Evolutionary conservation across 208 protist genomes (phyloP), one percentile per base, ranked within the genome.

Genomic region (Perkinsela sp.): DNA sequence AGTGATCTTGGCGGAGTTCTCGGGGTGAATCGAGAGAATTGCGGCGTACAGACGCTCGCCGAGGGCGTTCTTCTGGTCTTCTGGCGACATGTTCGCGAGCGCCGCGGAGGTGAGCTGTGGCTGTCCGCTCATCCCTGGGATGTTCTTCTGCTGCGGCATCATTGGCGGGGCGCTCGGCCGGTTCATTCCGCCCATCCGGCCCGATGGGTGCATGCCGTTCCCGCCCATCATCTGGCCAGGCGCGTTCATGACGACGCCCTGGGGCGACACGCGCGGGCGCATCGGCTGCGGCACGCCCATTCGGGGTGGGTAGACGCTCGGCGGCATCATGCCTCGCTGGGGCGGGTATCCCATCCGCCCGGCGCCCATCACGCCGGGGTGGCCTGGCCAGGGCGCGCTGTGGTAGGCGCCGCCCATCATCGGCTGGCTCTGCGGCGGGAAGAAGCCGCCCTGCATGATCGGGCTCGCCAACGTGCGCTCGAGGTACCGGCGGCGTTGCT

Each of bases 401-500:
- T 68, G 67, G 28, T 67, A 67, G 28, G 68, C 71, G 29, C 68
- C 65, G 30, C 67, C 70, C 40, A 68, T 73, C 72, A 77, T 77
- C 0, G 76, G 40, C 40, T 57, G 40, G 13, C 22, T 6, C 40
- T 57, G 40, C 22, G 40, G 40, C 13, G 6, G 22, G 40, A 22
- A 6, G 13, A 6, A 57, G 40, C 22, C 22, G 40, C 22, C 22
- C 22, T 57, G 40, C 6, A 57, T 22, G 40, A 57, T 57, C 40
- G 40, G 40, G 40, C 22, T 57, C 13, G 40, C 40, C 13, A 57
- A 22, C 40, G 40, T 57, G 73, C 90, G 78, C 70, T 93, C 92
- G 28, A 98, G 82, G 82, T 95, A 84, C 48, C 80, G 89, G 73
- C 90, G 87, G 67, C 95, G 86, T 72, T 93, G 82, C 68, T 98